Evolutionary conservation across 116 monocot species (phyloP), one percentile per base, ranked within the genome.

Genomic region (Trichopus zeylanicus): DNA sequence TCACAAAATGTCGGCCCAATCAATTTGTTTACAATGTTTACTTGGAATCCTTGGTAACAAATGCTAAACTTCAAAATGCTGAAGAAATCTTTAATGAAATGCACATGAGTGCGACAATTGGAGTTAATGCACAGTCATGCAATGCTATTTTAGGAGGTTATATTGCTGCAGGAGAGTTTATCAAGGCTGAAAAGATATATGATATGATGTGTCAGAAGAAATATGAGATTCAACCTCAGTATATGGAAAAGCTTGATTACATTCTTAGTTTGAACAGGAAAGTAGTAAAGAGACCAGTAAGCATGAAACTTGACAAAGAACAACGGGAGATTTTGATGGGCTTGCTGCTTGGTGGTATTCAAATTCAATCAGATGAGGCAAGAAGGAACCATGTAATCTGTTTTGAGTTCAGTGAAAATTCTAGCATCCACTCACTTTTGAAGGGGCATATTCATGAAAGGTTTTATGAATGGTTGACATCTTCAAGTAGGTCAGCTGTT

Each of bases 261-360:
- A 61, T 81, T 33, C 64, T 80, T 53, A 59, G 74, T 55, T 51
- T 66, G 51, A 79, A 84, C 28, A 84, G 49, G 69, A 97, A 77
- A 65, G 55, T 87, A 27, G 72, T 82, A 9, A 66, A 75, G 51
- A 80, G 74, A 67, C 62, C 63, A 53, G 71, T 82, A 5, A 81
- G 69, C 19, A 73, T 87, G 72, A 97, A 81, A 56, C 79, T 97
- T 27, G 78, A 82, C 55, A 61, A 70, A 60, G 84, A 97, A 32
- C 97, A 97, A 59, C 90, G 95, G 19, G 97, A 91, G 55, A 97
- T 97, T 30, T 71, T 97, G 58, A 79, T 84, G 29, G 97, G 97
- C 31, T 68, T 97, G 64, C 68, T 97, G 46, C 68, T 97, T 2
- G 97, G 91, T 56, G 97, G 90, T 46, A 22, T 72, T 26, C 63